Evolutionary conservation across 331 rosid genomes (phyloP).

Genomic region (Telfairia occidentalis): DNA sequence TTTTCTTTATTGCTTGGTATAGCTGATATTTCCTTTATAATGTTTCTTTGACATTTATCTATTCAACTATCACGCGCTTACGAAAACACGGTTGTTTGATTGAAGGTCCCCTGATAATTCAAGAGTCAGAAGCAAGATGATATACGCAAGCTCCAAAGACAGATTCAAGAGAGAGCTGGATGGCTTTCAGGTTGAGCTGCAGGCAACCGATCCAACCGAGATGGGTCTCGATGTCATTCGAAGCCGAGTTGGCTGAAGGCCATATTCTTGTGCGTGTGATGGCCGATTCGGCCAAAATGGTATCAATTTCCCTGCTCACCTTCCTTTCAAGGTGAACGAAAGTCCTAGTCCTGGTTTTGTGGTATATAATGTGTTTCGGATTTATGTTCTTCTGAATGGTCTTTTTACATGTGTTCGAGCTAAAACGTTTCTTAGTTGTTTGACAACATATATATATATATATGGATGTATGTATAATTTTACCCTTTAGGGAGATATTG

Average conservation of each 20-base stretch:
- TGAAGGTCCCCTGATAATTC: conserved; percentile 16
- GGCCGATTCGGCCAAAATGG: neutral
- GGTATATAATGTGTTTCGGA: neutral
- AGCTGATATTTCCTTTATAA: neutral
- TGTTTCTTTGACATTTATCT: neutral
- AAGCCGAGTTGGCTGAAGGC: conserved; percentile 6
- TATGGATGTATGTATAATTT: neutral
- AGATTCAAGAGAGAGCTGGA: conserved; percentile 19
- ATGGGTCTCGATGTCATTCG: conserved; percentile 16
- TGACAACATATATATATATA: neutral
- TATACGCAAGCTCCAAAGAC: conserved; percentile 17
- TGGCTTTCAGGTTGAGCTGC: conserved; percentile 15
- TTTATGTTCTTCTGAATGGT: conserved; percentile 3
- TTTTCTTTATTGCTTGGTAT: conserved; percentile 17
- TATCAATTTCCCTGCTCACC: neutral
- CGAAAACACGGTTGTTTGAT: neutral
- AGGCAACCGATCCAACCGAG: conserved; percentile 17
- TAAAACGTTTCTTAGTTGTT: neutral
- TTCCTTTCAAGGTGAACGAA: neutral
- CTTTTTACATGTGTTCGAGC: neutral
- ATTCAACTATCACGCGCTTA: neutral
- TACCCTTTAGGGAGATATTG: neutral
- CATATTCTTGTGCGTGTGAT: neutral
- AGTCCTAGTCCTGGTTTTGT: neutral
- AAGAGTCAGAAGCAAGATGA: conserved; percentile 20